phyloP scores from a whole-genome alignment of 2,329 filamentous ascomycete species.

The Fusarium longipes region DNA sequence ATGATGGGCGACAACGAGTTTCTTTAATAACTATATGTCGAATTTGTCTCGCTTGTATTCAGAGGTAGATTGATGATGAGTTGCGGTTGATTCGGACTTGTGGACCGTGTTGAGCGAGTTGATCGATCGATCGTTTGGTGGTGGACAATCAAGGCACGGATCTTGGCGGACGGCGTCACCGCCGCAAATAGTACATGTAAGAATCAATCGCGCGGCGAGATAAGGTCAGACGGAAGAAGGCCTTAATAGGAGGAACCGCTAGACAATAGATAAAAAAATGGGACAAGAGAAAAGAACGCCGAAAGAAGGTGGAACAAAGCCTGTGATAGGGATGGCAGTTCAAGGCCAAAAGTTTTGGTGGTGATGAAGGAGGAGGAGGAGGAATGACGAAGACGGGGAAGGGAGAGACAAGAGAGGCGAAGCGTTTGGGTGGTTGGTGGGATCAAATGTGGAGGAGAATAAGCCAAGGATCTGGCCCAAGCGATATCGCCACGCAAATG shows the following conservation, averaged over 20 bases:
- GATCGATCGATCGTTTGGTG: constrained; percentile 35
- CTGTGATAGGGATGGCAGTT: constrained; percentile 12
- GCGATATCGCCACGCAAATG: constrained; percentile 38
- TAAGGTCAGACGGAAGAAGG: constrained; percentile 9
- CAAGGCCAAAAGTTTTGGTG: constrained; percentile 20
- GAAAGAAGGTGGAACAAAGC: constrained; percentile 21
- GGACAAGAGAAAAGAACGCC: constrained; percentile 14
- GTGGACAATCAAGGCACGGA: constrained; percentile 37
- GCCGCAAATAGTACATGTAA: constrained; percentile 46
- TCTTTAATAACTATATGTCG: background rate
- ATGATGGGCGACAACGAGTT: constrained; percentile 41
- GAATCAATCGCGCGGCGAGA: constrained; percentile 43
- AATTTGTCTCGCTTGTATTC: background rate
- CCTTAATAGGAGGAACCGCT: background rate
- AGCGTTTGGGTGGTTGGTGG: constrained; percentile 30
- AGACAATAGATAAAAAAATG: constrained; percentile 7
- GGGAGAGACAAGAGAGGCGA: constrained; percentile 24
- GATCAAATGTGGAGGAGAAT: constrained; percentile 37
- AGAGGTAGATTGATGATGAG: constrained; percentile 2
- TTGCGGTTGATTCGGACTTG: constrained; percentile 32
- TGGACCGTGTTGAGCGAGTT: constrained; percentile 32
- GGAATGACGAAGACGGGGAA: constrained; percentile 28
- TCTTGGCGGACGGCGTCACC: constrained; percentile 47
- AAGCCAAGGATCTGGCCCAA: constrained; percentile 32
- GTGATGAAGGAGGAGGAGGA: constrained; percentile 22